A percentile compares a stretch with the other conserved stretches of the same genome.
These are phyloP conservation scores for Blakeslea trispora DNA, from an alignment of 371 early-diverging fungal genomes.

Conservation along the genomic window DNA sequence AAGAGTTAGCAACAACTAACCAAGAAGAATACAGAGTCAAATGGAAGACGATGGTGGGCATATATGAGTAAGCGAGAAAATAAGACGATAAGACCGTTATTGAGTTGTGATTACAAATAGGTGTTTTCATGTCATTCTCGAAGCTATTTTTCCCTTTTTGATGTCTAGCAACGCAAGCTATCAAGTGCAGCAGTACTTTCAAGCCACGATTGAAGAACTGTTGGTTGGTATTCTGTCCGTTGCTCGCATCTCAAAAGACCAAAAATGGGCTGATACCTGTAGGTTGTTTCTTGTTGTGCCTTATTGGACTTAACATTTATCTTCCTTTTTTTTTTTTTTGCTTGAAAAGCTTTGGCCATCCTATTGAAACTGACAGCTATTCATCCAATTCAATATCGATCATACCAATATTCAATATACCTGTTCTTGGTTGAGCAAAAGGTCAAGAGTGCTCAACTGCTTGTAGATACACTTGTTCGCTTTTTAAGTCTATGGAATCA, in stretches of 20 bases:
- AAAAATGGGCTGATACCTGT: conserved; percentile 32
- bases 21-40: conserved; percentile 10
- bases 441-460: conserved; percentile 4
- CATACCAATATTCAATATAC: conserved; percentile 32
- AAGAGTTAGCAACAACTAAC: conserved; percentile 7
- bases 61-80: conserved; percentile 24
- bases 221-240: conserved; percentile 24
- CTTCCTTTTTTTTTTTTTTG: not conserved
- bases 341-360: conserved; percentile 5
- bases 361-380: conserved; percentile 3
- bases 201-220: conserved; percentile 24
- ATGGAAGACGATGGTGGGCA: conserved; percentile 24
- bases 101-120: conserved; percentile 1
- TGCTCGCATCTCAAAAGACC: conserved; percentile 12
- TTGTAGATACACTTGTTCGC: conserved; percentile 27
- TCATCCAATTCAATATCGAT: conserved; percentile 8
- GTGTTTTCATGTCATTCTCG: conserved; percentile 21
- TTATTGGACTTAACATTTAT: not conserved
- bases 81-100: too few species aligned
- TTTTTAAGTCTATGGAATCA: conserved; percentile 28
- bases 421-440: conserved; percentile 12
- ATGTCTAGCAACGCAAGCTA: not conserved
- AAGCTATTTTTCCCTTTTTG: conserved; percentile 15
- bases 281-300: not conserved
- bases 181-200: not conserved